A percentile compares a stretch with the other conserved stretches of the same genome.
These are phyloP conservation scores for Corylus americana DNA, from an alignment of 306 rosid genomes.

Conservation along the genomic window DNA sequence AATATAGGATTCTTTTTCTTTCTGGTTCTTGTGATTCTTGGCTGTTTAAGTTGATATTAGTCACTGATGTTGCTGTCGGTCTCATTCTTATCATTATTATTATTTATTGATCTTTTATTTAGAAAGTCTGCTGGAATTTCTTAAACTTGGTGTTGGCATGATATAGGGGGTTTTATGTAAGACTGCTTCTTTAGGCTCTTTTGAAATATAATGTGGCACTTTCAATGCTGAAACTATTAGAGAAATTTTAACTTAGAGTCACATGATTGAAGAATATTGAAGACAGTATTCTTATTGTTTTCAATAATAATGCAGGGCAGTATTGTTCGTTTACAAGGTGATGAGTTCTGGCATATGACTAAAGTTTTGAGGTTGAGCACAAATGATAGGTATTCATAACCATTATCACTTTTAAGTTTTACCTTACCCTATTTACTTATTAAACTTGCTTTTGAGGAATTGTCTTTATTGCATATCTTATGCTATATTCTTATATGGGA, in stretches of 20 bases:
- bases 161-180: neutral
- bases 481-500: constrained; percentile 12
- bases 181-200: neutral
- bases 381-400: constrained; percentile 61
- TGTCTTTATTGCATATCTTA: constrained; percentile 3
- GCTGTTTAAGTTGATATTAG: neutral
- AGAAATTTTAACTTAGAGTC: neutral
- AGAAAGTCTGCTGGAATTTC: neutral
- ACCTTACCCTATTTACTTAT: neutral
- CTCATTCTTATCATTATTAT: neutral
- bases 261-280: neutral
- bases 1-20: too few relatives aligned
- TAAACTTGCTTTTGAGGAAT: constrained; percentile 5
- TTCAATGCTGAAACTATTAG: neutral
- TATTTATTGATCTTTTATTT: neutral
- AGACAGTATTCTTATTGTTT: neutral
- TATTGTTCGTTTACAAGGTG: constrained; percentile 68
- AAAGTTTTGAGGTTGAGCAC: constrained; percentile 75
- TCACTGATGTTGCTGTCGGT: neutral
- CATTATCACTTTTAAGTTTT: constrained; percentile 1
- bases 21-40: neutral
- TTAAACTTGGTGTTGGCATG: neutral
- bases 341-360: constrained; percentile 95
- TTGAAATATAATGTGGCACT: neutral
- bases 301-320: constrained; percentile 55